Evolutionary conservation across 371 early-diverging fungal genomes (phyloP).

Genomic region (Mucor piriformis): DNA sequence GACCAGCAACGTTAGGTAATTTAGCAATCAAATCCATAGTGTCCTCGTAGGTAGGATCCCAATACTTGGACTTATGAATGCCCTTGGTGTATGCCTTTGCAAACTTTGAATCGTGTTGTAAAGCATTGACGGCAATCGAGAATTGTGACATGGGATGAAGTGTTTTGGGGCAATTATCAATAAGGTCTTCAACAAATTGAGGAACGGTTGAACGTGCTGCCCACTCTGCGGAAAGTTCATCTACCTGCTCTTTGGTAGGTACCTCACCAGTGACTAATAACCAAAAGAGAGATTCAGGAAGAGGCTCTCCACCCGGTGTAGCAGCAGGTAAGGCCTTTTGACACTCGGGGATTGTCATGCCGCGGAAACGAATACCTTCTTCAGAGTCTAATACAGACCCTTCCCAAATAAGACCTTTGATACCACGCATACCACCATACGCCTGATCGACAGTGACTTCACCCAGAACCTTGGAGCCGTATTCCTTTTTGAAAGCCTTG

Average conservation of each 20-base stretch:
- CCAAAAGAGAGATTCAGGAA: conserved; percentile 98
- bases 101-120: conserved; percentile 94
- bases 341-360: conserved; percentile 95
- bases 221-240: conserved; percentile 92
- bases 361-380: conserved; percentile 99
- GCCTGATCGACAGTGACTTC: conserved; percentile 96
- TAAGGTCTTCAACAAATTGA: conserved; percentile 90
- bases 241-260: conserved; percentile 91
- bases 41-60: conserved; percentile 97
- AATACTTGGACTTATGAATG: conserved; percentile 93
- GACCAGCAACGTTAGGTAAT: conserved; percentile 94
- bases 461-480: conserved; percentile 89
- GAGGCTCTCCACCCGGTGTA: conserved; percentile 87
- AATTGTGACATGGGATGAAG: conserved; percentile 99
- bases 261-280: conserved; percentile 96
- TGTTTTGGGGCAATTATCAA: conserved; percentile 96
- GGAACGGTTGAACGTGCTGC: conserved; percentile 92
- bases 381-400: conserved; percentile 96
- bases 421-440: conserved; percentile 98
- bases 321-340: conserved; percentile 89
- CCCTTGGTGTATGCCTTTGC: conserved; percentile 96
- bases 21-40: conserved; percentile 97
- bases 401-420: conserved; percentile 98
- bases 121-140: conserved; percentile 92
- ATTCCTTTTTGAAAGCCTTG: conserved; percentile 89